Conservation (phyloP, 257 asterid genomes). For the Nicotiana tomentosiformis region DNA sequence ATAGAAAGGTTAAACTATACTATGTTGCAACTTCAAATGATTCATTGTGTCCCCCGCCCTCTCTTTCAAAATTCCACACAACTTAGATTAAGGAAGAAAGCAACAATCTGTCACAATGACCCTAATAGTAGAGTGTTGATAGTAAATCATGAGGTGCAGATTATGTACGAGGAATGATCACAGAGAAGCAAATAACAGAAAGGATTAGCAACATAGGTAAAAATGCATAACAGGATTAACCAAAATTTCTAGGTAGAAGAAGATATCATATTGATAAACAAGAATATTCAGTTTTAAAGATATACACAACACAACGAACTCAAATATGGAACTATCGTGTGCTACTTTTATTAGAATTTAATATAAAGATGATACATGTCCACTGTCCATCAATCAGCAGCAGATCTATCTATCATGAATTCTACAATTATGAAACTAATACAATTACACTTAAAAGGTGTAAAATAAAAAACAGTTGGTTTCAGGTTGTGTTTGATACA, state of each 20-base stretch:
- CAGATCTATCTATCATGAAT: slow-evolving; percentile 49
- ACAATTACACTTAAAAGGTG: slow-evolving; percentile 39
- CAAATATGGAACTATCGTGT: slow-evolving; percentile 19
- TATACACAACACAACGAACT: neutral
- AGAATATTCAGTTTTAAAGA: neutral
- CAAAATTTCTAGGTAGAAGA: neutral
- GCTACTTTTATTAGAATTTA: slow-evolving; percentile 38
- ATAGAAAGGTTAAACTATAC: no score
- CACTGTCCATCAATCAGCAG: slow-evolving; percentile 31
- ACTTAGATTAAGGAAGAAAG: neutral
- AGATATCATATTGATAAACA: neutral
- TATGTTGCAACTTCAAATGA: neutral
- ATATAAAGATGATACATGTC: slow-evolving; percentile 42
- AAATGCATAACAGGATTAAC: neutral
- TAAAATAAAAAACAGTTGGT: slow-evolving; percentile 14
- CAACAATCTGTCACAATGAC: neutral
- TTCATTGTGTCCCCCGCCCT: neutral
- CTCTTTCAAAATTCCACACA: neutral
- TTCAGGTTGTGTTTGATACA: slow-evolving; percentile 21
- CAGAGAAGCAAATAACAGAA: neutral
- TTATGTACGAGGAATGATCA: neutral
- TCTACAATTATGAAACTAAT: slow-evolving; percentile 59
- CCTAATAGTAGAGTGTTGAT: neutral
- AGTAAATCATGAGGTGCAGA: neutral
- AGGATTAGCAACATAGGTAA: neutral